These are phyloP conservation scores for Arachnopeziza araneosa DNA, from an alignment of 2,329 filamentous ascomycete genomes.

Conservation along the genomic window DNA sequence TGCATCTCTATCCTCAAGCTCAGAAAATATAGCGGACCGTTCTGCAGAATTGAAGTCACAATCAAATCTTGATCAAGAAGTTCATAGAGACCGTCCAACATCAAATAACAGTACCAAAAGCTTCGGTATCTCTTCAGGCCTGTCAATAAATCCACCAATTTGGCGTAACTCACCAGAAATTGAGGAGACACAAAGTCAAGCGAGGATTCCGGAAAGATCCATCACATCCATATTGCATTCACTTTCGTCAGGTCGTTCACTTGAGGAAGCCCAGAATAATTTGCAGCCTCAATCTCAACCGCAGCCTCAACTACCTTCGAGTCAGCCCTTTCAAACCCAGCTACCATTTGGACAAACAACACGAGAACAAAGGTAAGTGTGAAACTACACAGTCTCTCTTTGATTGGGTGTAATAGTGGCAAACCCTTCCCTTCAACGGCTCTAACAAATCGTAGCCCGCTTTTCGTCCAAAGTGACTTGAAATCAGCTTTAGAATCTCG, in stretches of 20 bases:
- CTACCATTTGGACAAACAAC: not conserved
- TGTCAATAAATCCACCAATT: not conserved
- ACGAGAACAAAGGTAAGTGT: not conserved
- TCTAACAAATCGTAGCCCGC: too few relatives aligned
- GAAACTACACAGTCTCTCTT: too few relatives aligned
- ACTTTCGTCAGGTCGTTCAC: not conserved
- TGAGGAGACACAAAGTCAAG: not conserved
- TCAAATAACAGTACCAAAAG: not conserved
- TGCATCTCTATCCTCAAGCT: not conserved
- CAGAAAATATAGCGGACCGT: not conserved
- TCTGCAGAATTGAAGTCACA: not conserved
- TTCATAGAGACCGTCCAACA: not conserved
- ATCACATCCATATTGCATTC: not conserved
- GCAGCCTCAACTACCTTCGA: not conserved
- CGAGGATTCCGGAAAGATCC: not conserved
- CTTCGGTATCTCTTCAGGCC: not conserved
- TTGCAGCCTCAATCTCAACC: not conserved
- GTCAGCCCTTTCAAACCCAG: not conserved
- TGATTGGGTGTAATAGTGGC: too few relatives aligned
- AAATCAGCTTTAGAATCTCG: too few relatives aligned
- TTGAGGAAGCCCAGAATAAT: not conserved
- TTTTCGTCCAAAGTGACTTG: too few relatives aligned
- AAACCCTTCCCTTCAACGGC: too few relatives aligned
- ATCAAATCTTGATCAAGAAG: not conserved
- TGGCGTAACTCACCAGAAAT: not conserved